A percentile compares a stretch with the other conserved stretches of the same genome.
phyloP scores from a whole-genome alignment of 352 stramenopile genomes.

The Phytophthora idaei region DNA sequence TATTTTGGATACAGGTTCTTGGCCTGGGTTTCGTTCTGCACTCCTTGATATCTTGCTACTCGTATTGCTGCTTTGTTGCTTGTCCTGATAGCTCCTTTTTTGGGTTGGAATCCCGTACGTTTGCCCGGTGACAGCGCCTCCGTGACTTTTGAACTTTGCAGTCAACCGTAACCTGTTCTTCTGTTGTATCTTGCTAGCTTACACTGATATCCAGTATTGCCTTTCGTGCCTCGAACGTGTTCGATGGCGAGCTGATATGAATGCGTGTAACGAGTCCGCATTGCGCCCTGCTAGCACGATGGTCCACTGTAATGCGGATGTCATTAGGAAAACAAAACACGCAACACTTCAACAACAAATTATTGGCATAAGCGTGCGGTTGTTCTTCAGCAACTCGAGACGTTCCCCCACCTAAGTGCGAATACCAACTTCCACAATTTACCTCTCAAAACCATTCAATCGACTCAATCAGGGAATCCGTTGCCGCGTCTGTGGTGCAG shows the following conservation, averaged over 20 bases:
- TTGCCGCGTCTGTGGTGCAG: slow-evolving; percentile 15
- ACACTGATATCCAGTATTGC: no score
- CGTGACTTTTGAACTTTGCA: no score
- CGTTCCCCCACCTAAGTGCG: slow-evolving; percentile 11
- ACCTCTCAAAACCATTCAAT: slow-evolving; percentile 1
- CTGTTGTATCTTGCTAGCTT: no score
- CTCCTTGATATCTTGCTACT: not conserved
- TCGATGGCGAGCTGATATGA: no score
- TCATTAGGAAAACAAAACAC: no score
- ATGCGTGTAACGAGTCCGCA: no score
- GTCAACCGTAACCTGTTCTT: no score
- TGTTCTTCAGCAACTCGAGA: not conserved
- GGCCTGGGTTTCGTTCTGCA: not conserved
- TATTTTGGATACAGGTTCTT: not conserved
- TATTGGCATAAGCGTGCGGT: not conserved
- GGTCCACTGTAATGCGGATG: no score
- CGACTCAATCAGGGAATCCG: slow-evolving; percentile 7
- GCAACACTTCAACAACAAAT: not conserved
- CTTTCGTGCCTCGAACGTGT: no score
- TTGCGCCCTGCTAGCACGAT: no score
- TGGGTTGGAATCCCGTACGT: no score
- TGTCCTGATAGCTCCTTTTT: not conserved
- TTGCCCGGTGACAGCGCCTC: no score
- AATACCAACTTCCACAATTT: not conserved
- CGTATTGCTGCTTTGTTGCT: not conserved